These are phyloP conservation scores for Pecoramyces ruminantium DNA, from an alignment of 192 early-diverging fungal genomes.

Conservation along the genomic window DNA sequence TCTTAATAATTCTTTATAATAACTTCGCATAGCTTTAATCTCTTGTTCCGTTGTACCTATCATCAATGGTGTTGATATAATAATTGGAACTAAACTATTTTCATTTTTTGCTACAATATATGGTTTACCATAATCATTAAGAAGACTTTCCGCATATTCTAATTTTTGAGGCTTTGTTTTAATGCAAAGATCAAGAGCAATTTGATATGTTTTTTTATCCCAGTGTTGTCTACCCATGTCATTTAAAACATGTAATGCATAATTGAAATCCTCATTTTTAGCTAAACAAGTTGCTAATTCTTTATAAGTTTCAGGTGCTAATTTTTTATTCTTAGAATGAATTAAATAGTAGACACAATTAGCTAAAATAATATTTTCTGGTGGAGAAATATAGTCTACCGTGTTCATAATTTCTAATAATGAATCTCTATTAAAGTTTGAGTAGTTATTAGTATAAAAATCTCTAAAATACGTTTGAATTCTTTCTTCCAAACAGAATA, in stretches of 20 bases:
- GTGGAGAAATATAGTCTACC: background rate
- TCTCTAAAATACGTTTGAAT: background rate
- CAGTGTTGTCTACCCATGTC: background rate
- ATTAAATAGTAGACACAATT: background rate
- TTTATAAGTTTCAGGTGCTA: background rate
- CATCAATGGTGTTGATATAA: background rate
- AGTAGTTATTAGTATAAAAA: background rate
- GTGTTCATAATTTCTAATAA: background rate
- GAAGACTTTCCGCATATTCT: background rate
- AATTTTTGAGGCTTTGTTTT: background rate
- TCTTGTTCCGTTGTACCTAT: background rate
- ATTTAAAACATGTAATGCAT: background rate
- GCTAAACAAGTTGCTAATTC: background rate
- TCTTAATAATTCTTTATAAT: background rate
- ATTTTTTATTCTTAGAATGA: background rate
- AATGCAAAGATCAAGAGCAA: background rate
- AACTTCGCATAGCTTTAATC: background rate
- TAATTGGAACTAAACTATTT: background rate
- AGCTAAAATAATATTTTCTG: background rate
- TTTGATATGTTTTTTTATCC: background rate
- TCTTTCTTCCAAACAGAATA: background rate
- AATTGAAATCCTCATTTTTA: background rate
- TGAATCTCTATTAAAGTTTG: background rate
- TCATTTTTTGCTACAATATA: background rate
- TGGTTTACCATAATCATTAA: background rate